Conservation (phyloP, 306 rosid species). For the Fragaria iinumae region DNA sequence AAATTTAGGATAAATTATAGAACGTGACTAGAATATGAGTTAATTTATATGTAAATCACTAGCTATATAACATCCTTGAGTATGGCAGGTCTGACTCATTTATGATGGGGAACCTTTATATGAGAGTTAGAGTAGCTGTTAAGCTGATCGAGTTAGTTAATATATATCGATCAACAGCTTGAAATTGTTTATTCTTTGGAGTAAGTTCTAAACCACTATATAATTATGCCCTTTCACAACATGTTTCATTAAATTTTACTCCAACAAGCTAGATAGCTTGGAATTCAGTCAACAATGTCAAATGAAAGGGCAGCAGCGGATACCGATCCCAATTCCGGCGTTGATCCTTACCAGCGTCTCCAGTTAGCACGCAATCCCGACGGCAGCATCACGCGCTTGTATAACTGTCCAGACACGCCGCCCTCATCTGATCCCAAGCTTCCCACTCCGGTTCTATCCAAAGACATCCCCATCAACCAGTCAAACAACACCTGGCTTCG, state of each 20-base stretch:
- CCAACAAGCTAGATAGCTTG: background rate
- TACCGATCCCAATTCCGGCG: background rate
- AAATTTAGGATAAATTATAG: background rate
- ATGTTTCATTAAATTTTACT: background rate
- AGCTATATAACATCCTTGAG: no score
- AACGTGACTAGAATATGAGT: background rate
- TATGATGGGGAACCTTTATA: background rate
- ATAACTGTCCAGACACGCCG: conserved; percentile 24
- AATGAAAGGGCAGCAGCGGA: background rate
- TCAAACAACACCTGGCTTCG: conserved; percentile 40
- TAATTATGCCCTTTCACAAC: background rate
- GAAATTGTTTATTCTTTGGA: background rate
- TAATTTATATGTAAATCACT: no score
- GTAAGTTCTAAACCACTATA: background rate
- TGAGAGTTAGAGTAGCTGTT: background rate
- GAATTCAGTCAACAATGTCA: background rate
- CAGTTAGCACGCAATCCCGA: conserved; percentile 33
- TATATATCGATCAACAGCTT: background rate
- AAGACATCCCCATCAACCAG: conserved; percentile 40
- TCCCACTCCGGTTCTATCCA: conserved; percentile 32
- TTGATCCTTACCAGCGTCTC: conserved; percentile 39
- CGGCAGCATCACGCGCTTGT: conserved; percentile 40
- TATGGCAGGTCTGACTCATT: background rate
- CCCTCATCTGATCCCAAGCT: conserved; percentile 35
- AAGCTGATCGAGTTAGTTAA: background rate